Base-by-base conservation (phyloP, 257 asterid species). In the Leonotis leonurus region DNA sequence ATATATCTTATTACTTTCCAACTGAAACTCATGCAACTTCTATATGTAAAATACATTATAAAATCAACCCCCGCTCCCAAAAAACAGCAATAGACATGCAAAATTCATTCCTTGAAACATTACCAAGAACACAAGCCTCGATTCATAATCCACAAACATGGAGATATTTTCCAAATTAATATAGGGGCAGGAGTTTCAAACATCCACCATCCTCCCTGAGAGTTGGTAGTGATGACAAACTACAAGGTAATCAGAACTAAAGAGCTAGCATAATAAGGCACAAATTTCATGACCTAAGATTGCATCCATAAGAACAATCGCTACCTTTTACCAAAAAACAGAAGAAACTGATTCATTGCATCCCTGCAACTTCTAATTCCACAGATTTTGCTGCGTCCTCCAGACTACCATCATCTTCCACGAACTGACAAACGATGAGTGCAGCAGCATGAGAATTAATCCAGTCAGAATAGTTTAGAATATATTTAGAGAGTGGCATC, bases 361-460 rank as follows among this genome's bases (percentile, higher is more conserved):
- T 57, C 33, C 65, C 64, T 56, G 56, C 71, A 56, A 40, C 60
- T 54, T 50, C 65, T 53, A 48, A 37, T 27, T 29, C 57, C 18
- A 32, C 46, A 53, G 40, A 22, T 33, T 21, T 13, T 20, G 52
- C 16, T 58, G 44, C 21, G 27, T 29, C 39, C 65, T 64, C 40
- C 68, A 40, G 65, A 58, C 26, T 14, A 39, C 71, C 56, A 32
- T 64, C 51, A 21, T 48, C 63, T 71, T 59, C 39, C 52, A 40
- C 44, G 8, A 63, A 6, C 75, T 72, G 74, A 39, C 30, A 53
- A 29, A 1, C 0, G 22, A 20, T 3, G 10, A 69, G 29, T 7
- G 44, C 30, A 40, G 20, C 40, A 24, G n/a, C 6, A 56, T 62
- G 25, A 63, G 72, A 57, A 57, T 37, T 30, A 21, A 43, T 32